Evolutionary conservation across 2,329 filamentous ascomycete species (phyloP).

Genomic region (Aspergillus sp.): DNA sequence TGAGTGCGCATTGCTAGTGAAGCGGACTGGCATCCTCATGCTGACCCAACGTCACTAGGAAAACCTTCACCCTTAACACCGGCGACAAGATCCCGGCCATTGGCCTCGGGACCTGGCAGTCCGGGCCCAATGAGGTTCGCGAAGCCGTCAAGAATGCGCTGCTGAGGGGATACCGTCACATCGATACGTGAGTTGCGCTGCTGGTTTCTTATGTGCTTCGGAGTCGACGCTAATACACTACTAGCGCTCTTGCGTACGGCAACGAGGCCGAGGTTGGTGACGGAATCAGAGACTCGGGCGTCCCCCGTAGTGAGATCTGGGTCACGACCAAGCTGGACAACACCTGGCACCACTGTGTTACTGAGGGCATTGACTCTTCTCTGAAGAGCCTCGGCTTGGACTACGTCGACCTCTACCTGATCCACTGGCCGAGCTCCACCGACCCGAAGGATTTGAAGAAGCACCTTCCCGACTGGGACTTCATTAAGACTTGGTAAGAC

Average conservation of each 20-base stretch:
- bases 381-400: conserved; percentile 56
- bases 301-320: conserved; percentile 58
- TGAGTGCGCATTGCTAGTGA: conserved; percentile 8
- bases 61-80: conserved; percentile 40
- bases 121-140: conserved; percentile 43
- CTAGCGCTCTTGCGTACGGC: conserved; percentile 41
- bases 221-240: not conserved
- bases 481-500: conserved; percentile 60
- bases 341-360: conserved; percentile 53
- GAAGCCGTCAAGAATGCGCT: conserved; percentile 42
- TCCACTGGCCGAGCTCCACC: conserved; percentile 57
- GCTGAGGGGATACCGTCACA: conserved; percentile 46
- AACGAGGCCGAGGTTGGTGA: conserved; percentile 60
- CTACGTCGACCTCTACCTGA: conserved; percentile 64
- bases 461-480: conserved; percentile 69
- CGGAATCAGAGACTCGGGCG: conserved; percentile 56
- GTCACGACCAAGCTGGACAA: conserved; percentile 63
- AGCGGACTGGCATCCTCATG: not conserved
- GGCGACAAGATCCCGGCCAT: conserved; percentile 41
- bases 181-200: conserved; percentile 39
- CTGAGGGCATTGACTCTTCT: conserved; percentile 53
- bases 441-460: conserved; percentile 44
- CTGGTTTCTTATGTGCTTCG: not conserved
- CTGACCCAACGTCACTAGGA: conserved; percentile 12
- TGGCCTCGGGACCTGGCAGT: conserved; percentile 49